Base-by-base conservation (phyloP, 176 grass and related monocot genomes). In the Sorghum bicolor region DNA sequence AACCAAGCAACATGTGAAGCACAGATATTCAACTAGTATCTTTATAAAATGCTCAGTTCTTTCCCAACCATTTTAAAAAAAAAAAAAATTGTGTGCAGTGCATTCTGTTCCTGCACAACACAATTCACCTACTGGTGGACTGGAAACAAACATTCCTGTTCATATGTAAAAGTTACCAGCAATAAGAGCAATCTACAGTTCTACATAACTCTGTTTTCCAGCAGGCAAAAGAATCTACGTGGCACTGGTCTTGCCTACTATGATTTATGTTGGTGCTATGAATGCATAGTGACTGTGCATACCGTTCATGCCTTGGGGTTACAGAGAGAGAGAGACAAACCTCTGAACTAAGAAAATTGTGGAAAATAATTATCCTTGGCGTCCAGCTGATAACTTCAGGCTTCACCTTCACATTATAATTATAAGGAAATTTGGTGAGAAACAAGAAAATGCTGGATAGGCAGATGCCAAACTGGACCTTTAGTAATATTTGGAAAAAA, bases 271-370 rank as follows among this genome's bases (percentile, higher is more conserved):
- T 63, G 15, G 22, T 45, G 10, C 17, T 68, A 71, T 40, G 8
- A 63, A 29, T 34, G 1, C 25, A 25, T 52, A 48, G 26, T 70
- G 11, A 6, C 29, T 36, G 33, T 19, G 0, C 24, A 12, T 62
- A 34, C 4, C 45, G 5, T 50, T 82, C 25, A 3, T 39, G 52
- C 15, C 29, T 76, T 2, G 2, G n/a, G 30, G 5, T 70, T 30
- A 77, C 7, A 38, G 29, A 62, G 64, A 73, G 48, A 73, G 48
- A 70, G 26, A 16, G 17, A 4, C 62, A 1, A 71, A 93, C 88
- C 88, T 93, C 91, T 67, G 82, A 88, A 85, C 88, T 93, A 76
- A 93, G 86, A 78, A 93, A 90, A 76, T 93, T 93, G 50, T 90
- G 88, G 64, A 90, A 93, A 83, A 90, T 50, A 93, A 90, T 88